Percentiles rank a stretch among this genome's conserved stretches.
phyloP scores from a whole-genome alignment of 345 rosid species.

The Syzygium grande region DNA sequence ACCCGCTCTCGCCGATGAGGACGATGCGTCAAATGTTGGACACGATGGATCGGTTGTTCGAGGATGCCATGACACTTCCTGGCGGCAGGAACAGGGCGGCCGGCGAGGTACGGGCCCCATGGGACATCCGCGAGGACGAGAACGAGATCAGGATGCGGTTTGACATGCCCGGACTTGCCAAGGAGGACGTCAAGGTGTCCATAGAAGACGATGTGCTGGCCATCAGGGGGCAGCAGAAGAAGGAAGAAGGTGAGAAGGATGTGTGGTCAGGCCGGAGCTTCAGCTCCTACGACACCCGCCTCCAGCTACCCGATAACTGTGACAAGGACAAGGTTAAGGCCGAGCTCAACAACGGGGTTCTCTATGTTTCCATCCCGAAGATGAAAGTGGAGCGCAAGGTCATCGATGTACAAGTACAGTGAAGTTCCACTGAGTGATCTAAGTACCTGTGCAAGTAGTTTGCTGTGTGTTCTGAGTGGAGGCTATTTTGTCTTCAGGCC shows the following conservation, averaged over 20 bases:
- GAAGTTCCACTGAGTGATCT: neutral
- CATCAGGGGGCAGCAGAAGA: conserved; percentile 55
- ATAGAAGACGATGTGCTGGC: conserved; percentile 58
- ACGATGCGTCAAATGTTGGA: conserved; percentile 76
- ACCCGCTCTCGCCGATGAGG: conserved; percentile 66
- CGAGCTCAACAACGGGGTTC: conserved; percentile 70
- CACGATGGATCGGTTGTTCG: conserved; percentile 68
- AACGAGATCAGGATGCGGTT: conserved; percentile 71
- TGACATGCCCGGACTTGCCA: conserved; percentile 79
- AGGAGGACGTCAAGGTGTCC: conserved; percentile 66
- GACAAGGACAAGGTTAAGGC: conserved; percentile 59
- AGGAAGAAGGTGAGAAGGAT: conserved; percentile 25
- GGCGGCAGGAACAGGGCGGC: conserved; percentile 21
- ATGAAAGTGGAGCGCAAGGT: conserved; percentile 50
- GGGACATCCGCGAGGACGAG: conserved; percentile 84
- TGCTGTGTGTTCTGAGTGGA: neutral
- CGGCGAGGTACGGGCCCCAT: conserved; percentile 46
- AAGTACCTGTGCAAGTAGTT: neutral
- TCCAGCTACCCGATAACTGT: conserved; percentile 46
- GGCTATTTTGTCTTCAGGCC: neutral
- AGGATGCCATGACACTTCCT: conserved; percentile 31
- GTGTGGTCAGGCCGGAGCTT: conserved; percentile 33
- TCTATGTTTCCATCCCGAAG: conserved; percentile 56
- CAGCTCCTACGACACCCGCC: conserved; percentile 48
- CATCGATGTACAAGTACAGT: conserved; percentile 33